phyloP scores from a whole-genome alignment of 2,329 filamentous ascomycete genomes.

The Stemphylium lycopersici region DNA sequence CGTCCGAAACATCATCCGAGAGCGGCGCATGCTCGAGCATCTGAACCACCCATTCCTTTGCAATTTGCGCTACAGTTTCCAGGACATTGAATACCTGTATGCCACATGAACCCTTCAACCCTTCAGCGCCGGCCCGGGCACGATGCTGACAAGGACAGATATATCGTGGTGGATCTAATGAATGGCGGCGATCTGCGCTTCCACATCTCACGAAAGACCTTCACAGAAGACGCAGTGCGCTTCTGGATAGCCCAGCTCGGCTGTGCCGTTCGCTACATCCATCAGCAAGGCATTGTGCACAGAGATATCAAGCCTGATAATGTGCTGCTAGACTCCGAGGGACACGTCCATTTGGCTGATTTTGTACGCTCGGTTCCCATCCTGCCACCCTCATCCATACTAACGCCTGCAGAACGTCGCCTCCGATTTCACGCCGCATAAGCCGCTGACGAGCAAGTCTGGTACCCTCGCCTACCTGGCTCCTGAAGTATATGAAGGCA shows the following conservation, averaged over 20 bases:
- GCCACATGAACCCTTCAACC: constrained; percentile 40
- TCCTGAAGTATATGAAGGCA: constrained; percentile 90
- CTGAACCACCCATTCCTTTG: constrained; percentile 98
- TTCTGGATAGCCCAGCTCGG: constrained; percentile 97
- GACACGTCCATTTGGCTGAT: constrained; percentile 93
- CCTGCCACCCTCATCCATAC: constrained; percentile 15
- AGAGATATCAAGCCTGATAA: constrained; percentile 53
- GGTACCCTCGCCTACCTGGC: constrained; percentile 95
- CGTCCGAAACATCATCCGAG: constrained; percentile 96
- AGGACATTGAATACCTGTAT: constrained; percentile 98
- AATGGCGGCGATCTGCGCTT: constrained; percentile 95
- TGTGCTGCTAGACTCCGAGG: constrained; percentile 50
- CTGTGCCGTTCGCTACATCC: constrained; percentile 73
- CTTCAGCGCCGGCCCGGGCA: not conserved
- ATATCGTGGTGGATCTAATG: constrained; percentile 98
- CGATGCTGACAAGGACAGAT: constrained; percentile 55
- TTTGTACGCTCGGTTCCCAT: constrained; percentile 69
- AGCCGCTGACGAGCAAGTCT: constrained; percentile 89
- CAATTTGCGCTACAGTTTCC: constrained; percentile 98
- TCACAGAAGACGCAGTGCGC: constrained; percentile 93
- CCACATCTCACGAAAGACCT: constrained; percentile 96
- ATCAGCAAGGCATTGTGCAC: constrained; percentile 52
- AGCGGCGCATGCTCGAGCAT: constrained; percentile 97
- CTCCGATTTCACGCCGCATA: constrained; percentile 85
- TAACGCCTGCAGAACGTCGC: constrained; percentile 80